Evolutionary conservation across 179 eudicot species (phyloP).

Genomic region (Silene vulgaris): DNA sequence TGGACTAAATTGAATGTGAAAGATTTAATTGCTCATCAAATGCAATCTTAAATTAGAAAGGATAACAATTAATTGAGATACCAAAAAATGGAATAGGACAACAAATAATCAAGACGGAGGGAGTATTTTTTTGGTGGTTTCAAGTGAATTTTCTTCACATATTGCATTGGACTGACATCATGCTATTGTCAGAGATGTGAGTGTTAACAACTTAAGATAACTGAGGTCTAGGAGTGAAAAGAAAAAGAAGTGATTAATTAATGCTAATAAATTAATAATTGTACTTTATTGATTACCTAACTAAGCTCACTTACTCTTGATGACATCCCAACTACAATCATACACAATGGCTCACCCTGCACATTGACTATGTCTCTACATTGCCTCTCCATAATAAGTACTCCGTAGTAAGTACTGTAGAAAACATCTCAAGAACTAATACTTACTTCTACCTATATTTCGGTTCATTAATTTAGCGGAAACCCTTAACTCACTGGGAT

Average conservation of each 20-base stretch:
- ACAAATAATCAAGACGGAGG: no score
- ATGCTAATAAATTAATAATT: neutral
- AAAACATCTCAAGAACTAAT: neutral
- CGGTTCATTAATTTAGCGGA: neutral
- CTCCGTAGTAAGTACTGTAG: conserved; percentile 5
- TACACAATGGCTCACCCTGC: conserved; percentile 17
- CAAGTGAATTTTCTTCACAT: neutral
- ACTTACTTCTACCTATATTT: neutral
- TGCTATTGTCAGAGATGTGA: conserved; percentile 24
- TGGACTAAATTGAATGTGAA: no score
- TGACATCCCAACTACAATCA: conserved; percentile 25
- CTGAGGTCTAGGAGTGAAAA: neutral
- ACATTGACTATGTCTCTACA: conserved; percentile 21
- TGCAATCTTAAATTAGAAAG: neutral
- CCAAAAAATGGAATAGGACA: no score
- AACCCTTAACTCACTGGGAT: no score
- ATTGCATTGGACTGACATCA: conserved; percentile 28
- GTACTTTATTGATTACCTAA: conserved; percentile 15
- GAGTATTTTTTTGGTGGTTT: neutral
- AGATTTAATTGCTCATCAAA: no score
- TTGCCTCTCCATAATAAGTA: conserved; percentile 8
- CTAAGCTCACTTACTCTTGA: conserved; percentile 18
- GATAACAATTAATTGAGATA: no score
- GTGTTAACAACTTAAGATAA: neutral
- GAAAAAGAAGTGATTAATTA: neutral